Evolutionary conservation across 2,329 filamentous ascomycete genomes (phyloP).

Genomic region (Fusarium torulosum): DNA sequence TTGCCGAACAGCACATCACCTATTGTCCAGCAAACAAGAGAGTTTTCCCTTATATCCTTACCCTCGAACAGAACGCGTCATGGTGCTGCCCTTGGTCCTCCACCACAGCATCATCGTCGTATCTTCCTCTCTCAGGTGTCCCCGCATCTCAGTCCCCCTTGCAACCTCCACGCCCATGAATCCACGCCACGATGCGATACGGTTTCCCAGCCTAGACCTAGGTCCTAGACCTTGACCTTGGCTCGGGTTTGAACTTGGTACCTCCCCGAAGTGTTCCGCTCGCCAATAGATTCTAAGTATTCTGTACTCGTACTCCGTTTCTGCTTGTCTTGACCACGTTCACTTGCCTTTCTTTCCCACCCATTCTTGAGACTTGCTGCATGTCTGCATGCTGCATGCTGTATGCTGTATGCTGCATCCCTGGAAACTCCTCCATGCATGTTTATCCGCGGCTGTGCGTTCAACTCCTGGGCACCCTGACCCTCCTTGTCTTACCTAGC

Average conservation of each 20-base stretch:
- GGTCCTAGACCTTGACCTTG: constrained; percentile 23
- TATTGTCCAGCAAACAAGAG: constrained; percentile 15
- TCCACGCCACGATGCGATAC: constrained; percentile 46
- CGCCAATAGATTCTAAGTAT: constrained; percentile 24
- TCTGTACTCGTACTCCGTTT: neutral
- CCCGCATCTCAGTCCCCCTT: constrained; percentile 47
- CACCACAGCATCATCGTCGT: constrained; percentile 44
- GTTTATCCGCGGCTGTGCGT: constrained; percentile 49
- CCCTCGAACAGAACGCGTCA: constrained; percentile 41
- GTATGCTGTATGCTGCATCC: constrained; percentile 16
- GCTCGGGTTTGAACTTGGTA: constrained; percentile 39
- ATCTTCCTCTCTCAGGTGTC: constrained; percentile 46
- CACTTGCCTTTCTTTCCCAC: constrained; percentile 39
- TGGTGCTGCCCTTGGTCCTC: constrained; percentile 36
- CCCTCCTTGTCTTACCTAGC: constrained; percentile 46
- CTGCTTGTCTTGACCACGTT: constrained; percentile 20
- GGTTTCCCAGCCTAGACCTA: constrained; percentile 32
- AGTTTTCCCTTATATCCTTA: constrained; percentile 20
- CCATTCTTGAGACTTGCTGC: constrained; percentile 18
- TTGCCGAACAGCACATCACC: neutral
- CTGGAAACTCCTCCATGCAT: constrained; percentile 40
- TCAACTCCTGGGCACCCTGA: constrained; percentile 42
- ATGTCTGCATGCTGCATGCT: no score
- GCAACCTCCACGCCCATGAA: constrained; percentile 44
- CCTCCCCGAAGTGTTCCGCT: constrained; percentile 33